A percentile compares a stretch with the other conserved stretches of the same genome.
Conservation (phyloP, 495 filamentous ascomycete genomes). For the Aspergillus haitiensis region DNA sequence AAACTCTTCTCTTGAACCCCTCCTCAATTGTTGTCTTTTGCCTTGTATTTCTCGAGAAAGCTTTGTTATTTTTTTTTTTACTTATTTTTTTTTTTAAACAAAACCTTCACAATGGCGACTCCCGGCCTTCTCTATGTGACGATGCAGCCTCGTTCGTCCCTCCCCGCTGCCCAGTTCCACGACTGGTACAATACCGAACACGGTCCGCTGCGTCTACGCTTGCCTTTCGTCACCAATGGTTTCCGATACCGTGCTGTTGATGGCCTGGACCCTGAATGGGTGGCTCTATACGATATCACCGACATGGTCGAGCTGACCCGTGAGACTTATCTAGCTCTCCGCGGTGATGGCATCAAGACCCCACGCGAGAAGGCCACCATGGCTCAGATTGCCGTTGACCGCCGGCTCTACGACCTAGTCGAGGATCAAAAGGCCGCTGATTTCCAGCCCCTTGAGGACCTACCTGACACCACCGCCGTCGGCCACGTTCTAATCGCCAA, state of each 20-base stretch:
- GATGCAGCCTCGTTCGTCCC: conserved; percentile 66
- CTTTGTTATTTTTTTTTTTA: too few species aligned
- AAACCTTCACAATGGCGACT: conserved; percentile 37
- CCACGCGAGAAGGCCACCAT: conserved; percentile 74
- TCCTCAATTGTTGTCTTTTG: neutral
- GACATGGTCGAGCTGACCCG: conserved; percentile 67
- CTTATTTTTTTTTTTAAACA: neutral
- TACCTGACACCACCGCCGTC: conserved; percentile 56
- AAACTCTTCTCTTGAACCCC: neutral
- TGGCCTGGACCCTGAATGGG: conserved; percentile 59
- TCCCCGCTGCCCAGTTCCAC: conserved; percentile 71
- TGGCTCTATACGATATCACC: conserved; percentile 78
- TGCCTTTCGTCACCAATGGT: conserved; percentile 72
- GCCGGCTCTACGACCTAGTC: conserved; percentile 66
- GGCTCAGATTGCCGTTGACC: conserved; percentile 68
- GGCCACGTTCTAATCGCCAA: conserved; percentile 64
- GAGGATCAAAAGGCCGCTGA: conserved; percentile 49
- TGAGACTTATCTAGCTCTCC: conserved; percentile 64
- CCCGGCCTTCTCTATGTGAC: conserved; percentile 75
- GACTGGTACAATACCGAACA: conserved; percentile 94
- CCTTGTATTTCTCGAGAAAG: neutral
- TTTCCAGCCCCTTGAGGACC: conserved; percentile 59
- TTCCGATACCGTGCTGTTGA: conserved; percentile 74
- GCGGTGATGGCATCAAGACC: conserved; percentile 62
- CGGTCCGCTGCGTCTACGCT: conserved; percentile 70